These are phyloP conservation scores for Microsporum audouinii DNA, from an alignment of 2,329 filamentous ascomycete genomes.

Conservation along the genomic window DNA sequence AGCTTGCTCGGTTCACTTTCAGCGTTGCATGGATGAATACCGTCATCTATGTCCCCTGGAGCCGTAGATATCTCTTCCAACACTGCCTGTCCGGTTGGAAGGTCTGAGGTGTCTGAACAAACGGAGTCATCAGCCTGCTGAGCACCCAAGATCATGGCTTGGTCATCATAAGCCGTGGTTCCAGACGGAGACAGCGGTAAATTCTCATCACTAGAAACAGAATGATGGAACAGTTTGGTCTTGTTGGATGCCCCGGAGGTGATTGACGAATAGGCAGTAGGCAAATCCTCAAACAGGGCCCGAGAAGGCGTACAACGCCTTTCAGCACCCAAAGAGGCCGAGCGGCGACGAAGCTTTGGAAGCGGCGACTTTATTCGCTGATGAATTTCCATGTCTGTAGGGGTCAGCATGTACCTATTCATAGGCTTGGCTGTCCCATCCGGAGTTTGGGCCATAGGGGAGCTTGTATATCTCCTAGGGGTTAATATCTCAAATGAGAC, in stretches of 20 bases:
- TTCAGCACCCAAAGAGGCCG: slow-evolving; percentile 5
- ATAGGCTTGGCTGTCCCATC: not conserved
- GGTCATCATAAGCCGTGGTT: not conserved
- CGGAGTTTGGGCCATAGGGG: not conserved
- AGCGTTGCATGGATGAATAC: not conserved
- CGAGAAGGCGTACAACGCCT: slow-evolving; percentile 12
- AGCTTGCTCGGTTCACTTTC: slow-evolving; percentile 2
- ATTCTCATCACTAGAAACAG: not conserved
- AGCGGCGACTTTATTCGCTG: not conserved
- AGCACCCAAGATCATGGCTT: not conserved
- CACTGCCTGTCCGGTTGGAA: not conserved
- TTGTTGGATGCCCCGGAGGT: slow-evolving; percentile 11
- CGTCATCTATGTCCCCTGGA: not conserved
- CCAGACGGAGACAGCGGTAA: not conserved
- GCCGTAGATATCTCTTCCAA: not conserved
- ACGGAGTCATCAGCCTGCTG: not conserved
- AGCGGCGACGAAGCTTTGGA: slow-evolving; percentile 3
- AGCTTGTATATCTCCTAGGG: slow-evolving; percentile 6
- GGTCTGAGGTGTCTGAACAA: not conserved
- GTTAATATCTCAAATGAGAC: slow-evolving; percentile 16
- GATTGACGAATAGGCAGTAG: slow-evolving; percentile 16
- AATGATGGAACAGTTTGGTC: not conserved
- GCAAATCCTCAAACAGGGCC: slow-evolving; percentile 15
- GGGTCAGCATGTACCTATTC: not conserved
- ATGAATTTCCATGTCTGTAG: not conserved